Base-by-base conservation (phyloP, 495 filamentous ascomycete genomes). In the Chaetomium fimeti region DNA sequence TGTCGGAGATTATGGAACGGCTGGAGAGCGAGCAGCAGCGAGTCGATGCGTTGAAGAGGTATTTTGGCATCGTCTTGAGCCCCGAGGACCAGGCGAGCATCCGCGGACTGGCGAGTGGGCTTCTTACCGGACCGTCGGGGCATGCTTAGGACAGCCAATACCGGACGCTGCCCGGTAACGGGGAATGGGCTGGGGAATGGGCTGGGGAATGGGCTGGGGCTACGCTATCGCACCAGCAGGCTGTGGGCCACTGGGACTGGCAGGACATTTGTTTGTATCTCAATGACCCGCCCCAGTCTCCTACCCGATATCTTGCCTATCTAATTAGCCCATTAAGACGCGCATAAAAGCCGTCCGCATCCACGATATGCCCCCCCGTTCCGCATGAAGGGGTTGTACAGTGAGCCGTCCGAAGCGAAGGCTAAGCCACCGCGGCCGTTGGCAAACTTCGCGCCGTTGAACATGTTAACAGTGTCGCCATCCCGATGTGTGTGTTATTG, bases 41-140 rank as follows among this genome's bases (percentile, higher is more conserved):
- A 57, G 59, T 83, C 9, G 57, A 72, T 43, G 86, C 81, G 18
- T 67, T 90, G 62, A 69, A 71, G 43, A 78, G 78, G 68, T 83
- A 82, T 63, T 89, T 89, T 66, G 80, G 76, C 9, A 82, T 90
- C 54, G 66, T 72, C 11, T 71, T 90, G 13, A 79, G 67, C 0
- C 66, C 72, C 22, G 72, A 76, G 57, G 86, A 89, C 66, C 74
- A 76, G 29, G 72, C 69, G 29, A 87, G 81, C 0, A 89, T 90
- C 57, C 72, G 67, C 8, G 84, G 85, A 0, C 71, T 82, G 62
- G 62, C 71, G 36, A 82, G 81, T 32, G 77, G 87, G 74, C 49
- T 81, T 45, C 32, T 1, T 9, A 69, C 57, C 60, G 22, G 12
- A n/a, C 64, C 51, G 18, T 22, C n/a, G 22, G 42, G 25, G 3